Base-by-base conservation (phyloP, 2,329 filamentous ascomycete genomes). In the Arthrobotrys musiformis region DNA sequence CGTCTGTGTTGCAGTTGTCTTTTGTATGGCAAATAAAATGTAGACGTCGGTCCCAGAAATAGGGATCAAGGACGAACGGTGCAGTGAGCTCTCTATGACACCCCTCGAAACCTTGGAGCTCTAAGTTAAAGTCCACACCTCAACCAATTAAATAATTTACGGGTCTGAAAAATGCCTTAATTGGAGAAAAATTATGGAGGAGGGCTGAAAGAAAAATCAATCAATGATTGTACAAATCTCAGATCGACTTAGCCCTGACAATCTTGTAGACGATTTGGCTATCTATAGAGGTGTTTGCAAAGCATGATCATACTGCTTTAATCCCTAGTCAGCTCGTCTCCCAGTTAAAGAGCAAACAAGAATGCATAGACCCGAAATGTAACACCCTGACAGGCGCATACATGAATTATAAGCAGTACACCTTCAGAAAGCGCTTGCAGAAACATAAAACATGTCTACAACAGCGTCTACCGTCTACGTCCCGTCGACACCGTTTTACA, bases 11-110 rank as follows among this genome's bases (percentile, higher is more conserved):
- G 35, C 33, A 17, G 61, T 56, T 35, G 30, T n/a, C n/a, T n/a
- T 40, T 5, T 50, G 4, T 15, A 42, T 70, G 54, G 68, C 52
- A 17, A 48, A 24, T 48, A 24, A 19, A 24, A 48, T 6, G 22
- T 48, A 48, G 44, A 48, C 22, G 44, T 24, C 46, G 26, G 68
- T 64, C 62, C 48, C 42, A 33, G 26, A 8, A 35, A 28, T 4
- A 26, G 37, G 7, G 24, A 46, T 11, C n/a, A n/a, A 46, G 44
- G 24, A 42, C 33, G 26, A 64, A 58, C 58, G 4, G 40, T 72
- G 46, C 68, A 72, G 44, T 40, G 64, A 64, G 58, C 56, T 72
- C 67, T 35, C 9, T 50, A 15, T 22, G 19, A 46, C 63, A 46
- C 37, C n/a, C 13, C 28, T 37, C 40, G 2, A n/a, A 35, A 33